phyloP scores from a whole-genome alignment of 2,329 filamentous ascomycete genomes.

The Scedosporium apiospermum region DNA sequence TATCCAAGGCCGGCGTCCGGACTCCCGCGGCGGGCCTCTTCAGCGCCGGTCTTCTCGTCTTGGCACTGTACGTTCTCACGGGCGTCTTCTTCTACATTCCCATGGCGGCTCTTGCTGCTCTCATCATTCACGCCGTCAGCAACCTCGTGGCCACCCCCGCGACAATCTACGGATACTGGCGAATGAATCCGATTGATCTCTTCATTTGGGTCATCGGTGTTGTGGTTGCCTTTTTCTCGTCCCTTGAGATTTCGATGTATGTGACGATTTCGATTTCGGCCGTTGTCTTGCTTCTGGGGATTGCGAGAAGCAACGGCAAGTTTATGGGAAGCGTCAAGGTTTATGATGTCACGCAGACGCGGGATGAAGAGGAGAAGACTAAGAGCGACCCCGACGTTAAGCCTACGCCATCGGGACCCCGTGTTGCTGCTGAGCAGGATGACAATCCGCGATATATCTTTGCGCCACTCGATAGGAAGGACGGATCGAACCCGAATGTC shows the following conservation, averaged over 20 bases:
- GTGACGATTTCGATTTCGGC: constrained; percentile 33
- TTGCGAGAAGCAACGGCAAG: constrained; percentile 34
- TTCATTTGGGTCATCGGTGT: constrained; percentile 69
- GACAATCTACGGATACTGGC: constrained; percentile 70
- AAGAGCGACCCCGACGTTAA: neutral
- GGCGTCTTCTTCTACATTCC: constrained; percentile 78
- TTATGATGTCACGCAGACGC: neutral
- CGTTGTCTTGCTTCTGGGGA: constrained; percentile 31
- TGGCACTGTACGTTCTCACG: constrained; percentile 70
- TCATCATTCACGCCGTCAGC: constrained; percentile 77
- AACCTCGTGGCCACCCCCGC: constrained; percentile 67
- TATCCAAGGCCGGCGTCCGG: constrained; percentile 73
- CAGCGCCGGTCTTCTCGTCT: constrained; percentile 63
- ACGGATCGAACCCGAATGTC: constrained; percentile 35
- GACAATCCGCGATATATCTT: constrained; percentile 23
- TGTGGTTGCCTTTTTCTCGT: constrained; percentile 40
- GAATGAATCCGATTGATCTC: constrained; percentile 63
- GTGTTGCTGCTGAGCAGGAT: neutral
- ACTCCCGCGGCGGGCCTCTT: constrained; percentile 73
- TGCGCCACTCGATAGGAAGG: constrained; percentile 28
- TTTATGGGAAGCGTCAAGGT: constrained; percentile 31
- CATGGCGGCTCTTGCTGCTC: constrained; percentile 56
- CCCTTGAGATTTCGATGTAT: constrained; percentile 42
- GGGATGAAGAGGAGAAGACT: neutral
- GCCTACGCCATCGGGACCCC: neutral